Conservation (phyloP, 805 yeast genomes). For the Candida mattraensis region DNA sequence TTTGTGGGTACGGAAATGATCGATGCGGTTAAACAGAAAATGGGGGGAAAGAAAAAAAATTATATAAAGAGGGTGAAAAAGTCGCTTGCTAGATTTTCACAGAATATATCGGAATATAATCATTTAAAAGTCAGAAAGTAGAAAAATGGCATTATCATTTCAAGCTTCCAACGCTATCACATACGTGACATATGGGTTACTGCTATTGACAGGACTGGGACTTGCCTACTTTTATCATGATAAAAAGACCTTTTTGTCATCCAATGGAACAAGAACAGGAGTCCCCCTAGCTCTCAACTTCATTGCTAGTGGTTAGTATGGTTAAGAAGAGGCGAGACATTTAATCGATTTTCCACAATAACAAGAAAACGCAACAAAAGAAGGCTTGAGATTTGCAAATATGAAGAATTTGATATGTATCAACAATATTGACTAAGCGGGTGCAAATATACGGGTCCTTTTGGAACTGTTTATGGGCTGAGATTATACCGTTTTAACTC, state of each 20-base stretch:
- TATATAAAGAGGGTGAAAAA: conserved; percentile 3
- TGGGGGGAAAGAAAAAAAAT: background rate
- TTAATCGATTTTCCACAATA: conserved; percentile 17
- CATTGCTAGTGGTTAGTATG: conserved; percentile 81
- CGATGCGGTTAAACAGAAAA: conserved; percentile 2
- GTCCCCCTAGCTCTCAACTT: conserved; percentile 83
- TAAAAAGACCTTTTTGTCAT: conserved; percentile 61
- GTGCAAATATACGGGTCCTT: conserved; percentile 35
- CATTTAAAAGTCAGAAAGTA: no score
- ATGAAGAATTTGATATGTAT: conserved; percentile 2
- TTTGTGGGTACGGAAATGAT: conserved; percentile 1
- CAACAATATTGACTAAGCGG: conserved; percentile 43
- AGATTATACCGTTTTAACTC: conserved; percentile 76
- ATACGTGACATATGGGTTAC: conserved; percentile 56
- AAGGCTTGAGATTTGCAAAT: no score
- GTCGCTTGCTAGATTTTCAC: background rate
- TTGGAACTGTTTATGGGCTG: conserved; percentile 42
- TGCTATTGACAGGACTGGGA: conserved; percentile 52
- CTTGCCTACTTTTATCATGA: conserved; percentile 60
- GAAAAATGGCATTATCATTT: conserved; percentile 37
- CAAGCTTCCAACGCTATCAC: conserved; percentile 61
- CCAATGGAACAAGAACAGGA: conserved; percentile 79
- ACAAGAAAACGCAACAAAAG: no score
- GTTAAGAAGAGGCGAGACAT: conserved; percentile 2
- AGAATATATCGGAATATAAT: no score